phyloP scores from a whole-genome alignment of 106 monocot species.

The Dendrobium officinale region DNA sequence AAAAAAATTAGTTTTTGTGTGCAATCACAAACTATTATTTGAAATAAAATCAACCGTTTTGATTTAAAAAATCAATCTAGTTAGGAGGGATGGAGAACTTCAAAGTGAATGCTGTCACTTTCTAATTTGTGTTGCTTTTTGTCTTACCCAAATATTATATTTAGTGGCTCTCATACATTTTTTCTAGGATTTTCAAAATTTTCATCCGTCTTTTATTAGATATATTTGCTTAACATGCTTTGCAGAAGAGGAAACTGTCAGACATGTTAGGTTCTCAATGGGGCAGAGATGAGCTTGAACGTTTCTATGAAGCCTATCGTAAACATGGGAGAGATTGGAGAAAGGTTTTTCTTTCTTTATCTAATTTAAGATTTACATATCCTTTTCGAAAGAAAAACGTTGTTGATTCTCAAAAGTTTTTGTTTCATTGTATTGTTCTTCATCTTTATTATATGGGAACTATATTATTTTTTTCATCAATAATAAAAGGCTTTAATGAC shows the following conservation, averaged over 20 bases:
- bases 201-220: background rate
- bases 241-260: slow-evolving; percentile 73
- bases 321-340: slow-evolving; percentile 78
- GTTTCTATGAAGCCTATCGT: slow-evolving; percentile 71
- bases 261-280: slow-evolving; percentile 81
- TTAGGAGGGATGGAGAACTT: background rate
- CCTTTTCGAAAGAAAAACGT: background rate
- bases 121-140: background rate
- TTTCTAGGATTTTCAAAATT: background rate
- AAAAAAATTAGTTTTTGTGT: background rate
- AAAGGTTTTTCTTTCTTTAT: slow-evolving; percentile 40
- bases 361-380: background rate
- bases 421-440: slow-evolving; percentile 5
- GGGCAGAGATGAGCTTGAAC: slow-evolving; percentile 74
- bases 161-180: background rate
- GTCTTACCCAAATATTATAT: background rate
- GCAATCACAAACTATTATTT: background rate
- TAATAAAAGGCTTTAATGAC: background rate
- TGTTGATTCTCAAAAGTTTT: background rate
- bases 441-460: background rate
- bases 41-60: slow-evolving; percentile 1
- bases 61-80: background rate
- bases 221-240: background rate
- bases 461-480: background rate
- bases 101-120: background rate